Percentiles rank a stretch among this genome's conserved stretches.
Conservation (phyloP, 108 stramenopile genomes). For the Discostella stelligeroides region DNA sequence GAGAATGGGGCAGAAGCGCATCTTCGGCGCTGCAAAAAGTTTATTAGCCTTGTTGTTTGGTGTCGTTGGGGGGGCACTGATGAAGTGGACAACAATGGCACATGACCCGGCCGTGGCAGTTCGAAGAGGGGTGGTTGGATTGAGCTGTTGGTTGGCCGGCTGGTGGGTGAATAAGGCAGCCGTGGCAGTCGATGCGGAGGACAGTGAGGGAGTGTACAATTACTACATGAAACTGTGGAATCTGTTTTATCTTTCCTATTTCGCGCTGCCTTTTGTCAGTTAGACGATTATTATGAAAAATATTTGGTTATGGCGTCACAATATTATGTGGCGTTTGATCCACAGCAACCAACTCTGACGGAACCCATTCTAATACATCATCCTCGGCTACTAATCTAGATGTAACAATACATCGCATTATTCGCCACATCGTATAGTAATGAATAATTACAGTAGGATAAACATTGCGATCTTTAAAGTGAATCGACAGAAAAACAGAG, state of each 20-base stretch:
- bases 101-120: slow-evolving; percentile 26
- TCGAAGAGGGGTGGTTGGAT: slow-evolving; percentile 63
- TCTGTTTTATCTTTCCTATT: slow-evolving; percentile 82
- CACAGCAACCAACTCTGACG: too few relatives aligned
- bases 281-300: slow-evolving; percentile 24
- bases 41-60: slow-evolving; percentile 54
- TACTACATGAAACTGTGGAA: slow-evolving; percentile 94
- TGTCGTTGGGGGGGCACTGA: slow-evolving; percentile 42
- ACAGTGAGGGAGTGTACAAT: slow-evolving; percentile 71
- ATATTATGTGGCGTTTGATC: too few relatives aligned
- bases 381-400: too few relatives aligned
- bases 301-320: background rate
- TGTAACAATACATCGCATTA: too few relatives aligned
- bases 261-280: slow-evolving; percentile 78
- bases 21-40: slow-evolving; percentile 58
- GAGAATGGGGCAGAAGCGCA: slow-evolving; percentile 65
- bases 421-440: too few relatives aligned
- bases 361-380: too few relatives aligned
- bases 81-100: slow-evolving; percentile 44
- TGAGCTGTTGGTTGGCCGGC: slow-evolving; percentile 59
- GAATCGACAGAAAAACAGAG: too few relatives aligned
- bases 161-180: slow-evolving; percentile 70
- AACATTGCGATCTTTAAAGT: too few relatives aligned
- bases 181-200: slow-evolving; percentile 64
- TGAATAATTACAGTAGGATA: too few relatives aligned